phyloP scores from a whole-genome alignment of 768 basidiomycete species.

The Russula compacta region DNA sequence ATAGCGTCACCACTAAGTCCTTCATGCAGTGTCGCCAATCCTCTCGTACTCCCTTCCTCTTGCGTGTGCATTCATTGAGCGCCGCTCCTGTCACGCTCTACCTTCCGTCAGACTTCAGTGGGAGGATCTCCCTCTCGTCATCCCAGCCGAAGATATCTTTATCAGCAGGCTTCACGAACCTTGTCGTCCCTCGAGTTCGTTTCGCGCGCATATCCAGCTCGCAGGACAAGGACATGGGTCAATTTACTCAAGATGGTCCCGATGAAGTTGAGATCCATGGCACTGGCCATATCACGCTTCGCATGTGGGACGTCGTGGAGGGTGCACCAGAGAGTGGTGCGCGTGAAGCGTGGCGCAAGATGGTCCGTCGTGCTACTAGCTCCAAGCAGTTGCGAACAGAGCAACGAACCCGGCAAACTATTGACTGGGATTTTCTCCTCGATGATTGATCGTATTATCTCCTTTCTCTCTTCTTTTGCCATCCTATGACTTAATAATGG shows the following conservation, averaged over 20 bases:
- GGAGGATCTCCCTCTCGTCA: slow-evolving; percentile 49
- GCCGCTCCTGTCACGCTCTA: slow-evolving; percentile 61
- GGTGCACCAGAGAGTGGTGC: slow-evolving; percentile 52
- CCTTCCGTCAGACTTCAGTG: slow-evolving; percentile 73
- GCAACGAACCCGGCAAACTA: slow-evolving; percentile 35
- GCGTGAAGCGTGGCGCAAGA: slow-evolving; percentile 42
- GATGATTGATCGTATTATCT: slow-evolving; percentile 39
- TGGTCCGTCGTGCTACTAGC: slow-evolving; percentile 50
- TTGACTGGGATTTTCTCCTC: slow-evolving; percentile 75
- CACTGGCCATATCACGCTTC: slow-evolving; percentile 52
- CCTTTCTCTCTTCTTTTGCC: background rate
- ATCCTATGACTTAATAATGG: background rate
- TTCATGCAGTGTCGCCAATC: slow-evolving; percentile 24
- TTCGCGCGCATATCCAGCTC: slow-evolving; percentile 24
- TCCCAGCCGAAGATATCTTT: slow-evolving; percentile 36
- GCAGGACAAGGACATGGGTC: slow-evolving; percentile 20
- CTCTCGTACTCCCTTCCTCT: slow-evolving; percentile 27
- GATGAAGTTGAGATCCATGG: slow-evolving; percentile 61
- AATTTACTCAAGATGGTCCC: slow-evolving; percentile 21
- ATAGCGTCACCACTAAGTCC: background rate
- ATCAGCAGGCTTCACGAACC: slow-evolving; percentile 68
- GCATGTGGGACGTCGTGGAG: slow-evolving; percentile 72
- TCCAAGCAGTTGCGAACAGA: slow-evolving; percentile 34
- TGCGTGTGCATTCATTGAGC: slow-evolving; percentile 52
- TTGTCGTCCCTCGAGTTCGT: slow-evolving; percentile 35